Evolutionary conservation across 306 rosid species (phyloP).

Genomic region (Prinsepia uniflora): DNA sequence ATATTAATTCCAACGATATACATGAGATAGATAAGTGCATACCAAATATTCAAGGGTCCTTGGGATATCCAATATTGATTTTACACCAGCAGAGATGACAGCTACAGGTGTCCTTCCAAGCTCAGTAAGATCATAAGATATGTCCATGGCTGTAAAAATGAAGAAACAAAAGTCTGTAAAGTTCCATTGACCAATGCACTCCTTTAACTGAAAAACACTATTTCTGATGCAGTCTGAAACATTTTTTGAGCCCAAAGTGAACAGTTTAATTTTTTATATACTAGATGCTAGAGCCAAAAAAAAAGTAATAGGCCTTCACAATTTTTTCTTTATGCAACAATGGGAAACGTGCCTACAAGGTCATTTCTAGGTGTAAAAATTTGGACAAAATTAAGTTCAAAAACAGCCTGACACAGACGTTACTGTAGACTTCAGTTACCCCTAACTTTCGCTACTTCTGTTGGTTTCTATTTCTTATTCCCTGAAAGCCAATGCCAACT

Average conservation of each 20-base stretch:
- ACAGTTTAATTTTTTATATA: not conserved
- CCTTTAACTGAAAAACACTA: not conserved
- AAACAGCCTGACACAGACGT: not conserved
- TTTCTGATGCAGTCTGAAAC: not conserved
- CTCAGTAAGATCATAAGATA: slow-evolving; percentile 94
- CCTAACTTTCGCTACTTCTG: not conserved
- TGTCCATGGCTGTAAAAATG: slow-evolving; percentile 71
- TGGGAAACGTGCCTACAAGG: not conserved
- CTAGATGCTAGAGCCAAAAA: not conserved
- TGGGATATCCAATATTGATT: slow-evolving; percentile 88
- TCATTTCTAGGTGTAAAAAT: not conserved
- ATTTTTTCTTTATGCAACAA: not conserved
- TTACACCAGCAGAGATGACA: slow-evolving; percentile 90
- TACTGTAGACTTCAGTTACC: not conserved
- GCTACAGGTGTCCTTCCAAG: slow-evolving; percentile 92
- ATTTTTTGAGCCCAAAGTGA: not conserved
- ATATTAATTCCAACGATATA: slow-evolving; percentile 21
- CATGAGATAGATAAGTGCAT: slow-evolving; percentile 18
- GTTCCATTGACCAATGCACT: not conserved
- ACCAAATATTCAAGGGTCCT: slow-evolving; percentile 92
- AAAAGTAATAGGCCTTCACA: not conserved
- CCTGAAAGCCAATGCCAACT: not conserved
- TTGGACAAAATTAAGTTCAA: not conserved
- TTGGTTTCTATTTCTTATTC: not conserved
- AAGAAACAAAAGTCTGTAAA: slow-evolving; percentile 12